Evolutionary conservation across 306 rosid species (phyloP).

Genomic region (Coriaria nepalensis): DNA sequence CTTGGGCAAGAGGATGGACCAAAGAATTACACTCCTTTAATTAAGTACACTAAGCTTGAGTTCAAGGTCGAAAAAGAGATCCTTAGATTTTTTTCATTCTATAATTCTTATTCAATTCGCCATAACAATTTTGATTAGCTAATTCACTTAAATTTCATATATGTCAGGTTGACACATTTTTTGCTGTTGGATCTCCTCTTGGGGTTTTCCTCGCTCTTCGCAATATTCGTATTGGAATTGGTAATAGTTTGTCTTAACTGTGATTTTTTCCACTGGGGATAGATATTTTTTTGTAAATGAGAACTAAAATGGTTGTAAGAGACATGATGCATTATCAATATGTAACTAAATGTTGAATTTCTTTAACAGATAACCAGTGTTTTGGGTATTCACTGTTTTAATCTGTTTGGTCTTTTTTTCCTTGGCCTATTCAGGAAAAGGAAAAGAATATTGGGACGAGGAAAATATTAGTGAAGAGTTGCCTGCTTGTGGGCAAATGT

Average conservation of each 20-base stretch:
- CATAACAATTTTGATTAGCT: too few species aligned
- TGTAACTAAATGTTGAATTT: constrained; percentile 9
- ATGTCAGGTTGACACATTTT: constrained; percentile 86
- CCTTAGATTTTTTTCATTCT: too few species aligned
- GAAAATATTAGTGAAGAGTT: constrained; percentile 75
- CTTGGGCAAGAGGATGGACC: constrained; percentile 32
- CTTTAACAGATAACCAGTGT: too few species aligned
- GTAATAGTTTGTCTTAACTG: constrained; percentile 25
- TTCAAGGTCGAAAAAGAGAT: constrained; percentile 59
- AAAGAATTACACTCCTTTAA: constrained; percentile 51
- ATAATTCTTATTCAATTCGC: too few species aligned
- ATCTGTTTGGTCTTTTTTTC: constrained; percentile 6
- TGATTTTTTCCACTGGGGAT: constrained; percentile 11
- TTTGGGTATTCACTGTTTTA: too few species aligned
- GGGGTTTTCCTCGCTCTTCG: constrained; percentile 98
- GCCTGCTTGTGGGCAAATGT: constrained; percentile 89
- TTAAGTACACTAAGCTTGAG: constrained; percentile 74
- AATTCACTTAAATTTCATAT: constrained; percentile 6
- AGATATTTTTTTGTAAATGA: too few species aligned
- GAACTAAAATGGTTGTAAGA: too few species aligned
- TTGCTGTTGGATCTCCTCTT: constrained; percentile 97
- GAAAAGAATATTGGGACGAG: constrained; percentile 82
- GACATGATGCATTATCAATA: too few species aligned
- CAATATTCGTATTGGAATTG: constrained; percentile 75
- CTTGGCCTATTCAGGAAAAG: constrained; percentile 48